Evolutionary conservation across 2,329 filamentous ascomycete species (phyloP), one percentile per base, ranked within the genome.

Genomic region (Sporothrix phasma): DNA sequence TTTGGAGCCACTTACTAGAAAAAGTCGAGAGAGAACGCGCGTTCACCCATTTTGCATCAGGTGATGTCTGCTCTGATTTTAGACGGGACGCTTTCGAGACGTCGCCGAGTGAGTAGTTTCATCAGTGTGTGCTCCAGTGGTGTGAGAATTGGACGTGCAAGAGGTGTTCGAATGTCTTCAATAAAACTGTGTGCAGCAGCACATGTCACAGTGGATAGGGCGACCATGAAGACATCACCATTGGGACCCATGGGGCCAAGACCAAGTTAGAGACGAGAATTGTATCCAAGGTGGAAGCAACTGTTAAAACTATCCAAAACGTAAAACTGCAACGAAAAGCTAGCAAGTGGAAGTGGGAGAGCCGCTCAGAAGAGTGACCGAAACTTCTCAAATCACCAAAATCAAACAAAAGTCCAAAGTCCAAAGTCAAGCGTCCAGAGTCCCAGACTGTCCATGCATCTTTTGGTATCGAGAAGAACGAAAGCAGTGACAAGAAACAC

Each of bases 361-460:
- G 24, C 56, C 39, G n/a, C 56, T 26, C 3, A 26, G 24, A 22
- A 46, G 5, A 56, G 51, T 15, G 19, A 56, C 8, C 4, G n/a
- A 29, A 29, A 46, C 5, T 24, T 7, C 3, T 24, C 17, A 49
- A n/a, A 19, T 29, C 31, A 10, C 11, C 11, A 24, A 37, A 34
- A 17, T 24, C n/a, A 43, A 41, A 19, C 4, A 58, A 39, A 43
- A 45, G n/a, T n/a, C n/a, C n/a, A n/a, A 26, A 11, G 17, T 46
- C 41, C 56, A 60, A 46, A 60, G 41, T 60, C 56, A n/a, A n/a
- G n/a, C n/a, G n/a, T n/a, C 56, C 24, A 61, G 19, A 19, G 43
- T 61, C 62, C 62, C 22, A 58, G n/a, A 41, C 54, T 53, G 46
- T 64, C 45, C 60, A 64, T 64, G 54, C 54, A 64, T 64, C 62